Evolutionary conservation across 495 filamentous ascomycete genomes (phyloP), one percentile per base, ranked within the genome.

Genomic region (Daldinia grandis): DNA sequence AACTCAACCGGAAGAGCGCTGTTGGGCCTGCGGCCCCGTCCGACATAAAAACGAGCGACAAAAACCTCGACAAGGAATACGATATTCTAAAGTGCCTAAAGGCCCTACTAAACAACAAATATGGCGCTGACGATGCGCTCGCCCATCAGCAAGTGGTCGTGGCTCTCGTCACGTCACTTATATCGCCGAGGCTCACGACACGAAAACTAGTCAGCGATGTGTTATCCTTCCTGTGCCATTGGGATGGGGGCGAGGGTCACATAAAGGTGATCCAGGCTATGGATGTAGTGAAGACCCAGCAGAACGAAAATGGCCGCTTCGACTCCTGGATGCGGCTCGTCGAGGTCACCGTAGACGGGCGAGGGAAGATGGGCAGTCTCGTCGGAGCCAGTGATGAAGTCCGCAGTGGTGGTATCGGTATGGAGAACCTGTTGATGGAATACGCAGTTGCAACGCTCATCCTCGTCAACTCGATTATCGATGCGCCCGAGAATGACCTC

Each of bases 371-470:
- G 92, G 95, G 95, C 62, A 97, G 93, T 81, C 86, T 98, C 66
- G 95, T 99, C 27, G 95, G 95, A 54, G 95, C 95, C 6, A 97
- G 93, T 72, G 96, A 99, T 76, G 95, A 99, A 81, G 91, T 97
- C 67, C 92, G 95, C 76, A 97, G 92, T 79, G 95, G 96, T 59
- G 95, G 95, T 58, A 97, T 98, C 77, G 95, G 96, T 78, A 96
- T 98, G 93, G 95, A 99, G 85, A 98, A 97, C 76, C 86, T 97
- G 54, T 87, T 99, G 14, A 99, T 99, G 95, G 95, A 99, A 85
- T 99, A 99, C 75, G 96, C 94, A 10, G 93, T 98, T 54, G 93
- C 96, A 14, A 95, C 94, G 7, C 87, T 99, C 79, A 92, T 98
- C 72, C 83, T 99, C 71, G 89, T 99, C 81, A 99, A 99, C 76